These are phyloP conservation scores for Tulasnella calospora DNA, from an alignment of 768 basidiomycete genomes.

Conservation along the genomic window DNA sequence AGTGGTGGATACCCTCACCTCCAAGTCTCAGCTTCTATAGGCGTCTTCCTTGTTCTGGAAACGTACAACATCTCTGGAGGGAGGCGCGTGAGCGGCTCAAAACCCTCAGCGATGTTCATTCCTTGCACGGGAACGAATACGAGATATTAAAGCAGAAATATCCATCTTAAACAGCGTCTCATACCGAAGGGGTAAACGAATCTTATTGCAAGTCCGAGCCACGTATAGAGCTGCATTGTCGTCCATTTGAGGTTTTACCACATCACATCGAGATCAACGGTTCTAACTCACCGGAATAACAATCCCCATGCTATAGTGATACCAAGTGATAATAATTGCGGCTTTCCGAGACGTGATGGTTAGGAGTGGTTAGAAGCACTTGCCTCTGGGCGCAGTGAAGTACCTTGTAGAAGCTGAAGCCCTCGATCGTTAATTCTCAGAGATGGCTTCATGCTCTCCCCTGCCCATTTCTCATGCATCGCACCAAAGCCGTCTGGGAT, in stretches of 20 bases:
- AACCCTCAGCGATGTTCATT: not conserved
- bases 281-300: not conserved
- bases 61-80: not conserved
- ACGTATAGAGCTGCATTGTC: not conserved
- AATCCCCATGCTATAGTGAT: not conserved
- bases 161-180: not conserved
- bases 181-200: not conserved
- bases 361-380: not conserved
- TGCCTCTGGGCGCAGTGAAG: too few relatives aligned
- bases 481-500: not conserved
- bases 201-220: not conserved
- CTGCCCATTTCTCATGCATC: not conserved
- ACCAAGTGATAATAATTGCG: not conserved
- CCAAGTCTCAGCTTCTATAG: not conserved
- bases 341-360: not conserved
- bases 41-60: not conserved
- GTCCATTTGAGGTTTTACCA: not conserved
- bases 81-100: not conserved
- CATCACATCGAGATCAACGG: not conserved
- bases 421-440: not conserved
- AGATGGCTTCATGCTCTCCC: not conserved
- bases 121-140: not conserved
- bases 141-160: not conserved
- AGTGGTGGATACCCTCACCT: not conserved
- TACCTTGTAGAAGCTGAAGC: constrained; percentile 5